Evolutionary conservation across 495 filamentous ascomycete species (phyloP).

Genomic region (Penicillium tannophilum): DNA sequence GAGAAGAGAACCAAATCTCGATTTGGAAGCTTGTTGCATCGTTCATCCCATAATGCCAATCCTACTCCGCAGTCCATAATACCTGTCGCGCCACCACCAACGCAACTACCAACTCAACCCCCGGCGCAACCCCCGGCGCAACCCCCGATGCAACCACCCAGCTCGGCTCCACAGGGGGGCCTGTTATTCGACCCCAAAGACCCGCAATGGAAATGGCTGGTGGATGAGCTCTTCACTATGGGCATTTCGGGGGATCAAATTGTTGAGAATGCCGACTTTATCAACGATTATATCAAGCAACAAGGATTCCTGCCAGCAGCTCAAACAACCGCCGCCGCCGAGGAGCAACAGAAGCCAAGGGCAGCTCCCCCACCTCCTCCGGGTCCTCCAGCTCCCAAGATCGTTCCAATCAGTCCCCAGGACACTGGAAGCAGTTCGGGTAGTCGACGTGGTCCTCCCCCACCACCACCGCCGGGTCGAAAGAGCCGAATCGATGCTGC

Average conservation of each 20-base stretch:
- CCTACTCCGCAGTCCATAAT: conserved; percentile 48
- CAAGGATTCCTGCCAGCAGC: conserved; percentile 57
- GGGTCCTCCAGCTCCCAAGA: conserved; percentile 53
- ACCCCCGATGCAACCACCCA: conserved; percentile 16
- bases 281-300: conserved; percentile 85
- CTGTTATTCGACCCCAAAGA: conserved; percentile 79
- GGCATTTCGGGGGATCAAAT: conserved; percentile 94
- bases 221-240: conserved; percentile 80
- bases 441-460: conserved; percentile 73
- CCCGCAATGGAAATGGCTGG: conserved; percentile 78
- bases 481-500: conserved; percentile 53
- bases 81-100: conserved; percentile 50
- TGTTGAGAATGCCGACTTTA: conserved; percentile 90
- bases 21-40: conserved; percentile 72
- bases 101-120: conserved; percentile 39
- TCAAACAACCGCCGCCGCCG: conserved; percentile 34
- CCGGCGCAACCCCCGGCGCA: conserved; percentile 13
- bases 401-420: conserved; percentile 63
- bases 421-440: conserved; percentile 63
- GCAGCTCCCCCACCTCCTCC: conserved; percentile 50
- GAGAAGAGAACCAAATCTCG: conserved; percentile 54
- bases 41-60: conserved; percentile 62
- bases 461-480: conserved; percentile 82
- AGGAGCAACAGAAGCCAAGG: conserved; percentile 51
- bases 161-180: conserved; percentile 53